Evolutionary conservation across 106 monocot genomes (phyloP).

Genomic region (Gastrodia elata): DNA sequence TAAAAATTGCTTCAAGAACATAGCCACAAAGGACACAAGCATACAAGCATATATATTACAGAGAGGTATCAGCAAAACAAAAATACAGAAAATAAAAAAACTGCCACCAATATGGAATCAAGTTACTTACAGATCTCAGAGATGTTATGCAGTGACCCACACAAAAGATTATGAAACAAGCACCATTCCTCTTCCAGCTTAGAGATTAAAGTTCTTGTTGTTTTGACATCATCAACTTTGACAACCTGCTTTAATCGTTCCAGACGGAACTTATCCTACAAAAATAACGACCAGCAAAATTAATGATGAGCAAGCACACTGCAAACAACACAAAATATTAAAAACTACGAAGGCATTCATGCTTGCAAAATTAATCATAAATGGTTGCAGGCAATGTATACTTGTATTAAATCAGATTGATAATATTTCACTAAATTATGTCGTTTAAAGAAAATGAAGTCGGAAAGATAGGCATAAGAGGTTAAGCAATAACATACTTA

Average conservation of each 20-base stretch:
- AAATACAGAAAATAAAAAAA: slow-evolving; percentile 3
- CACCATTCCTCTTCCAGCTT: slow-evolving; percentile 85
- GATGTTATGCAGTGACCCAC: slow-evolving; percentile 45
- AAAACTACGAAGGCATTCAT: background rate
- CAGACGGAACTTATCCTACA: slow-evolving; percentile 55
- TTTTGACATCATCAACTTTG: slow-evolving; percentile 20
- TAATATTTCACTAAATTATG: background rate
- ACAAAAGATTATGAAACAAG: slow-evolving; percentile 46
- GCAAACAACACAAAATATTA: background rate
- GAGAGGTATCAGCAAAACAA: background rate
- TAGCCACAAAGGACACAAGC: background rate
- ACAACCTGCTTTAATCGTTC: slow-evolving; percentile 41
- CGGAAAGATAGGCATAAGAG: no score
- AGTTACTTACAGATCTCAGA: slow-evolving; percentile 61
- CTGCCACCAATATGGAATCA: background rate
- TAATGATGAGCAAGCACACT: slow-evolving; percentile 3
- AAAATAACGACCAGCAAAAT: background rate
- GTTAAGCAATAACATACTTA: background rate
- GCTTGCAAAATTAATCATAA: background rate
- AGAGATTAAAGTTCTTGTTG: slow-evolving; percentile 9
- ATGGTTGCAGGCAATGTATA: background rate
- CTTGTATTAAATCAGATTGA: slow-evolving; percentile 2
- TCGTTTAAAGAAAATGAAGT: background rate
- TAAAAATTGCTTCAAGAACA: background rate
- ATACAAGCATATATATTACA: background rate